phyloP scores from a whole-genome alignment of 176 grass and related monocot genomes.

The Lolium perenne region DNA sequence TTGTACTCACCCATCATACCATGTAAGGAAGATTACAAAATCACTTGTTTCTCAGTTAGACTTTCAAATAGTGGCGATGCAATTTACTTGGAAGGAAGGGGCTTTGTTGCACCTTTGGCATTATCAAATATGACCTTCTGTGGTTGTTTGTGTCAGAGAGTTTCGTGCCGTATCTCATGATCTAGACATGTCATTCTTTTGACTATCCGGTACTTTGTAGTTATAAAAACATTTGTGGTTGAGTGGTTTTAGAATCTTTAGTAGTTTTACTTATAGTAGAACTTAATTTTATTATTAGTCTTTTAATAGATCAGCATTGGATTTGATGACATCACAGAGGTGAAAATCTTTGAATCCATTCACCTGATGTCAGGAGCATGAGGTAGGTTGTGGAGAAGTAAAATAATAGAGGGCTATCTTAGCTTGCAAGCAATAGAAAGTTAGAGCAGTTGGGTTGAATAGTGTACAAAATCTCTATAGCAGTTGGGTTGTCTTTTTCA shows the following conservation, averaged over 20 bases:
- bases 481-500: neutral
- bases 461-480: neutral
- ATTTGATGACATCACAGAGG: constrained; percentile 2
- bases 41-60: neutral
- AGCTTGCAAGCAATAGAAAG: constrained; percentile 33
- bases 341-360: constrained; percentile 23
- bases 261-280: neutral
- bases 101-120: neutral
- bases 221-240: neutral
- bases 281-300: neutral
- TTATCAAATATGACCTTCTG: neutral
- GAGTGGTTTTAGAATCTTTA: neutral
- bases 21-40: neutral
- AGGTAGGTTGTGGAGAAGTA: constrained; percentile 32
- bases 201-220: neutral
- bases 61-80: neutral
- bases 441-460: neutral
- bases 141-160: neutral
- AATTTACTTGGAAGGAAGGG: neutral
- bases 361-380: neutral
- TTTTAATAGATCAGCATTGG: neutral
- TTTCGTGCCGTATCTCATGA: neutral
- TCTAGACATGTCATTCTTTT: constrained; percentile 2
- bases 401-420: constrained; percentile 5
- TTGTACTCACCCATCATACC: neutral